These are phyloP conservation scores for Cruciata laevipes DNA, from an alignment of 257 asterid genomes.

Conservation along the genomic window DNA sequence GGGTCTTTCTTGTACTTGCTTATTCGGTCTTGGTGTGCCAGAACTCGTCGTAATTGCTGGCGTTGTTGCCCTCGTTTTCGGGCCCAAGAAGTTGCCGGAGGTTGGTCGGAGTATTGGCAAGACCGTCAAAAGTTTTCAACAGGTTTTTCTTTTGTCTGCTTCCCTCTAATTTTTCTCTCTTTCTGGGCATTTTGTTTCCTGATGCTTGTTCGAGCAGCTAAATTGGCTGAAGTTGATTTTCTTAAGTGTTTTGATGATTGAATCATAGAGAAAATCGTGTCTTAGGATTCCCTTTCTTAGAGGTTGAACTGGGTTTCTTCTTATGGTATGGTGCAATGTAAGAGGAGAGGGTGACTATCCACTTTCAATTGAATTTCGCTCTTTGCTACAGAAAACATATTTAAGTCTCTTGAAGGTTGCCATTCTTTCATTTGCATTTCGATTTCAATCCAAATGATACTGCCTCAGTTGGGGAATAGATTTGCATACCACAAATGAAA, in stretches of 20 bases:
- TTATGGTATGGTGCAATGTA: not conserved
- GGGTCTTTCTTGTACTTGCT: slow-evolving; percentile 56
- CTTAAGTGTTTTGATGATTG: not conserved
- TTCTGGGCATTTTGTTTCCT: not conserved
- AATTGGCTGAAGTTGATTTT: not conserved
- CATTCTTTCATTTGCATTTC: not conserved
- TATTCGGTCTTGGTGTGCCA: slow-evolving; percentile 91
- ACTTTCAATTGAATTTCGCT: too few species aligned
- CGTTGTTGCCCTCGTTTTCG: slow-evolving; percentile 71
- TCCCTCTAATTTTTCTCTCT: not conserved
- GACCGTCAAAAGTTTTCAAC: slow-evolving; percentile 88
- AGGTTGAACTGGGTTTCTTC: not conserved
- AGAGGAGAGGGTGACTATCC: not conserved
- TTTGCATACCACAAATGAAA: too few species aligned
- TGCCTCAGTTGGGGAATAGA: not conserved
- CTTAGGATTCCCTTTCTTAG: not conserved
- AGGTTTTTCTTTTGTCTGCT: slow-evolving; percentile 32
- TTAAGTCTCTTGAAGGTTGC: not conserved
- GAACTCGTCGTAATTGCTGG: slow-evolving; percentile 86
- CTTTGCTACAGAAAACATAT: not conserved
- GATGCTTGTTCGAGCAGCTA: too few species aligned
- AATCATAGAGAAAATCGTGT: not conserved
- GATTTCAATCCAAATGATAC: not conserved
- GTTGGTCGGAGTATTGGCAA: slow-evolving; percentile 81
- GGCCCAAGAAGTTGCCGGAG: slow-evolving; percentile 81